Conservation (phyloP, 495 filamentous ascomycete species). For the Penicillium goetzii region DNA sequence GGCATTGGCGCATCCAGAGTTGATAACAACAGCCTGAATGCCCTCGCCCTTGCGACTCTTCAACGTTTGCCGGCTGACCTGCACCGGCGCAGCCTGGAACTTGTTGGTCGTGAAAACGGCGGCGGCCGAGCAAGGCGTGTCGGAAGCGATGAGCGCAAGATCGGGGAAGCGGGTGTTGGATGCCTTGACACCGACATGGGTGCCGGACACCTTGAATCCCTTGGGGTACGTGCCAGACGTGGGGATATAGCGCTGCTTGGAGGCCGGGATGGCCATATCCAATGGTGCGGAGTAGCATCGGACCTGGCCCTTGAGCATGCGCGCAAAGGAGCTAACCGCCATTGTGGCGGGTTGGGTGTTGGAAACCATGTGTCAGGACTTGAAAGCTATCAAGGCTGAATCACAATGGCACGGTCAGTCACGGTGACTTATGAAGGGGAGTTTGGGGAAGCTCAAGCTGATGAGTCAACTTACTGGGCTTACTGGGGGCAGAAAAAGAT, state of each 20-base stretch:
- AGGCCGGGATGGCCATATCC: conserved; percentile 64
- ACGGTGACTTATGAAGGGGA: not conserved
- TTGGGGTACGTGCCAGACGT: conserved; percentile 82
- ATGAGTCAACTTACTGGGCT: conserved; percentile 5
- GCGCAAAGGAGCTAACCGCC: conserved; percentile 39
- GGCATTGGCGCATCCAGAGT: conserved; percentile 96
- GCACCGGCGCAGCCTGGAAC: conserved; percentile 95
- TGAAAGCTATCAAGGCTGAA: conserved; percentile 7
- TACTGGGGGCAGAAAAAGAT: conserved; percentile 28
- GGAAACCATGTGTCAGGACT: conserved; percentile 33
- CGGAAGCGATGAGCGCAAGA: conserved; percentile 84
- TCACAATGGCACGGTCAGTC: conserved; percentile 9
- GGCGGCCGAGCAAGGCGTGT: conserved; percentile 85
- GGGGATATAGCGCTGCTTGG: conserved; percentile 88
- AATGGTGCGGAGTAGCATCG: conserved; percentile 65
- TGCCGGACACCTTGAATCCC: conserved; percentile 85
- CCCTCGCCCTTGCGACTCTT: conserved; percentile 66
- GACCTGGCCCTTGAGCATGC: conserved; percentile 50
- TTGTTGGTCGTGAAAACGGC: conserved; percentile 98
- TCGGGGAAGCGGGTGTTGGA: conserved; percentile 87
- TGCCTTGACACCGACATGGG: conserved; percentile 92
- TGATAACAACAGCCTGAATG: conserved; percentile 83
- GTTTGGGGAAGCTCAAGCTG: conserved; percentile 3
- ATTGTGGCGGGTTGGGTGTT: conserved; percentile 39
- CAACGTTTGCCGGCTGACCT: conserved; percentile 75